These are phyloP conservation scores for Mallotus nudiflorus DNA, from an alignment of 345 rosid genomes.

Conservation along the genomic window DNA sequence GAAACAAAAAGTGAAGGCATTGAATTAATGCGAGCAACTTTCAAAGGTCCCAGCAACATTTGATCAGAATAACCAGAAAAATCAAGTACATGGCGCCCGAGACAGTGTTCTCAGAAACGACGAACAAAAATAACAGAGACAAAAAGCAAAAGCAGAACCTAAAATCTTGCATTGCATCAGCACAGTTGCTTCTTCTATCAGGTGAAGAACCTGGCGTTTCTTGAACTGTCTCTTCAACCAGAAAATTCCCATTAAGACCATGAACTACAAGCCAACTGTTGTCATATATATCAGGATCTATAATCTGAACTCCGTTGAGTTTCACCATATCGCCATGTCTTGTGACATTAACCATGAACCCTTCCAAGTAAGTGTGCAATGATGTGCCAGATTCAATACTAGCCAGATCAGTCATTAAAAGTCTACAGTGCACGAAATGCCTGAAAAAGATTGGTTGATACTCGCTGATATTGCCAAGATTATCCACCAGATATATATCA, in stretches of 20 bases:
- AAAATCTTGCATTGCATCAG: neutral
- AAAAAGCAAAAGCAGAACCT: neutral
- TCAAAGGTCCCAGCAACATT: neutral
- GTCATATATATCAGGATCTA: conserved; percentile 38
- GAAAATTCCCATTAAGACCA: conserved; percentile 36
- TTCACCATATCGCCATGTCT: conserved; percentile 38
- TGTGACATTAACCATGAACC: conserved; percentile 34
- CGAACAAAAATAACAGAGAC: neutral
- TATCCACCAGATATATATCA: conserved; percentile 11
- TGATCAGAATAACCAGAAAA: neutral
- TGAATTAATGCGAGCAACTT: neutral
- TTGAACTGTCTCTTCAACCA: neutral
- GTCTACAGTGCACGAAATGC: conserved; percentile 33
- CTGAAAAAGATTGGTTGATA: conserved; percentile 19
- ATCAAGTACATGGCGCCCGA: neutral
- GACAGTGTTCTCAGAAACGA: neutral
- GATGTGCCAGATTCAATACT: conserved; percentile 16
- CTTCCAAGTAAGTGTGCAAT: conserved; percentile 22
- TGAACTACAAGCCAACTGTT: conserved; percentile 41
- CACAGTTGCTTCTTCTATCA: neutral
- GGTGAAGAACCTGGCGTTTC: neutral
- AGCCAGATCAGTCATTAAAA: conserved; percentile 17
- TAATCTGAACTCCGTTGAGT: conserved; percentile 45
- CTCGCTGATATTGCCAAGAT: conserved; percentile 6
- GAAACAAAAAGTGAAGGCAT: neutral